Percentiles rank a stretch among this genome's conserved stretches.
These are phyloP conservation scores for Leucogyrophana mollusca DNA, from an alignment of 768 basidiomycete species.

Conservation along the genomic window DNA sequence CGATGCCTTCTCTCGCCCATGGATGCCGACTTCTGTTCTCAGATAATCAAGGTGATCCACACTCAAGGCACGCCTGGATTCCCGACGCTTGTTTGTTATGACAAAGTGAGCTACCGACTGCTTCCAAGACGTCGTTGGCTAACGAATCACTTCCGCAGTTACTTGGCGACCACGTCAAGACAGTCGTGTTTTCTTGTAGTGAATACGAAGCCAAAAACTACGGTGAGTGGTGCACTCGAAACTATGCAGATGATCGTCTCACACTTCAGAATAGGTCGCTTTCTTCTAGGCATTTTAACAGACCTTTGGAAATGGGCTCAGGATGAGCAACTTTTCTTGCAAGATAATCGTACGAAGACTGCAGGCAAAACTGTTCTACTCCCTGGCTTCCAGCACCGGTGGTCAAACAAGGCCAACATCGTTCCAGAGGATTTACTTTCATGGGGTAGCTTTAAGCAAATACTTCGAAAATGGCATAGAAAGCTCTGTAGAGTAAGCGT, in stretches of 20 bases:
- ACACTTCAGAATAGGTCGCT: constrained; percentile 61
- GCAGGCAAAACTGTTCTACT: constrained; percentile 60
- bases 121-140: not conserved
- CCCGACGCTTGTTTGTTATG: constrained; percentile 80
- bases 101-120: constrained; percentile 52
- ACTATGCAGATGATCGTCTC: not conserved
- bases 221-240: constrained; percentile 44
- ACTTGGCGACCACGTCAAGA: constrained; percentile 80
- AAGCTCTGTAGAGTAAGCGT: constrained; percentile 64
- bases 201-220: constrained; percentile 96
- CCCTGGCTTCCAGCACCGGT: constrained; percentile 67
- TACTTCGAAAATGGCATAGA: constrained; percentile 83
- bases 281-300: constrained; percentile 73
- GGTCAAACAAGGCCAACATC: constrained; percentile 43
- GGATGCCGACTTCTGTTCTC: constrained; percentile 94
- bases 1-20: constrained; percentile 91
- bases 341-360: constrained; percentile 65
- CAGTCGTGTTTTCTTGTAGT: constrained; percentile 88
- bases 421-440: constrained; percentile 54
- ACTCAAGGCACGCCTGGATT: constrained; percentile 87
- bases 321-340: constrained; percentile 70
- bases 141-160: constrained; percentile 48
- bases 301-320: constrained; percentile 81
- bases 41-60: constrained; percentile 87
- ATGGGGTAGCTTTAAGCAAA: constrained; percentile 68